Evolutionary conservation across 2,329 filamentous ascomycete species (phyloP), one percentile per base, ranked within the genome.

Genomic region (Colletotrichum liriopes): DNA sequence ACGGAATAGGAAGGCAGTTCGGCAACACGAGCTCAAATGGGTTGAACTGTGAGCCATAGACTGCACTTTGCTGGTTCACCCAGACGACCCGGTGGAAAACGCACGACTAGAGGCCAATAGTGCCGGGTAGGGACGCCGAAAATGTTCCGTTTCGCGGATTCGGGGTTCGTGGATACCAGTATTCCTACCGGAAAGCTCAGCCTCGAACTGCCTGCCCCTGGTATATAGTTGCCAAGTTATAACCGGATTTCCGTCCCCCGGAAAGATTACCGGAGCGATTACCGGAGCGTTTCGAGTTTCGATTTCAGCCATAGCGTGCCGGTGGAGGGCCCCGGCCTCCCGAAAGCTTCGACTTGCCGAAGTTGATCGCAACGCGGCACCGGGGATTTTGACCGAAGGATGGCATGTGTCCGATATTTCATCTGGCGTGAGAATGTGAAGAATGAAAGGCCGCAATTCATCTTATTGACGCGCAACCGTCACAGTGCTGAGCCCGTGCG

Each of bases 401-500:
- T 5, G 58, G 16, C n/a, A 58, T 23, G 29, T 54, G 29, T 55
- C 51, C 51, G 29, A 55, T 45, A 11, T 29, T 37, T 12, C 29
- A 23, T 61, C 16, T 47, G 41, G 35, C 11, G 60, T 51, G 18
- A 11, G 26, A 61, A 16, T 23, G 20, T 35, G 26, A 5, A 23
- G 41, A 16, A n/a, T 5, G 41, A 5, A 32, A 18, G 58, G n/a
- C 37, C 23, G 54, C 37, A 35, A 20, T 49, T 64, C 59, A 39
- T 51, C 41, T 54, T 55, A 54, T 47, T 65, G 59, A 47, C 29
- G 66, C 69, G 43, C 45, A 47, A 39, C 52, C 49, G 26, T 59
- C 65, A 47, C 54, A 56, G 35, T 29, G 20, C 23, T 1, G 39
- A 29, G 65, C 54, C 58, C 65, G 65, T 65, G 65, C 65, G 65